Conservation (phyloP, 2,329 filamentous ascomycete genomes). For the Penicillium sp. region DNA sequence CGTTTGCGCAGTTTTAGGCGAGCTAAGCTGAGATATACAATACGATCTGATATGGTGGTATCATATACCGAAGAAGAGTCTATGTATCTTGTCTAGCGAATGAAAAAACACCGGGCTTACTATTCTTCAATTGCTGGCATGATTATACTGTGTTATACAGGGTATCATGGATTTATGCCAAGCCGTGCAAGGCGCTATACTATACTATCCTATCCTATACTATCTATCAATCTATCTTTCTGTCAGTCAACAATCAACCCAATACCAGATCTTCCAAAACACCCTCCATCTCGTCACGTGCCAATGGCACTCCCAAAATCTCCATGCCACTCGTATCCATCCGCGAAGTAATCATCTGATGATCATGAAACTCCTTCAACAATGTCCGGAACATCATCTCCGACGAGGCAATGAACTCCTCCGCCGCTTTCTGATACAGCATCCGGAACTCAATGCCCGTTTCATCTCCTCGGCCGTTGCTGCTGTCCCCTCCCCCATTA, state of each 20-base stretch:
- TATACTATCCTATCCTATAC: slow-evolving; percentile 26
- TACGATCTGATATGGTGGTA: no score
- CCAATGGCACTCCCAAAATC: slow-evolving; percentile 72
- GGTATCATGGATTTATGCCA: no score
- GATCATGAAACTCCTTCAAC: slow-evolving; percentile 94
- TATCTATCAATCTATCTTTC: no score
- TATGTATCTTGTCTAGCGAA: no score
- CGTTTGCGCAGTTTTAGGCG: slow-evolving; percentile 38
- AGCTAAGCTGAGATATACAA: no score
- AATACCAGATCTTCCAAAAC: slow-evolving; percentile 73
- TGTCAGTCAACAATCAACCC: no score
- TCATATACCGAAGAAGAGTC: no score
- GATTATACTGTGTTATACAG: no score
- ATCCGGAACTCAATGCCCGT: slow-evolving; percentile 78
- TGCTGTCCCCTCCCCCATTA: no score
- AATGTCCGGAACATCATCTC: slow-evolving; percentile 92
- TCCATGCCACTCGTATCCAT: slow-evolving; percentile 82
- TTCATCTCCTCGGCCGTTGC: slow-evolving; percentile 33
- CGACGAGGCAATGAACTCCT: slow-evolving; percentile 93
- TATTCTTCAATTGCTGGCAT: no score
- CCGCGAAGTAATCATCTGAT: slow-evolving; percentile 87
- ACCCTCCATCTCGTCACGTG: slow-evolving; percentile 76
- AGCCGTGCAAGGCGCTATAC: no score
- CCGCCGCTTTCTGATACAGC: slow-evolving; percentile 87
- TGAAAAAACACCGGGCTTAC: no score